A percentile compares a stretch with the other conserved stretches of the same genome.
Conservation (phyloP, 495 filamentous ascomycete genomes). For the Aspergillus affinis region DNA sequence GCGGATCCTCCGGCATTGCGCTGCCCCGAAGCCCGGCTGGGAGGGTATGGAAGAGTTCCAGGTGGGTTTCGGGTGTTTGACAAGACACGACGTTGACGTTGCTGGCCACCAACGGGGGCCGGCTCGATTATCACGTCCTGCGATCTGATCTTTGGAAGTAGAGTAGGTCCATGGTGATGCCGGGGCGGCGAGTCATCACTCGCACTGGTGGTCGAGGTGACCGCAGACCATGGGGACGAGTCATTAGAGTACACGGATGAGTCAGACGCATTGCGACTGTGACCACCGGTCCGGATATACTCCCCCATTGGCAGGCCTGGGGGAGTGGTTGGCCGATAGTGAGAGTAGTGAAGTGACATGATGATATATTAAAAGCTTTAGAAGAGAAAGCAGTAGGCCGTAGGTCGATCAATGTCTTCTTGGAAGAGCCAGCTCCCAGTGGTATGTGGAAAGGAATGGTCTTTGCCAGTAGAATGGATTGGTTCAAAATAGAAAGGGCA, state of each 20-base stretch:
- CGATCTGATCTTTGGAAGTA: constrained; percentile 83
- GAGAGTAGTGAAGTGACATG: constrained; percentile 49
- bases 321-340: constrained; percentile 50
- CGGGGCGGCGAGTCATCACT: constrained; percentile 67
- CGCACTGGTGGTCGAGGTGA: constrained; percentile 73
- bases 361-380: constrained; percentile 16
- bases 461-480: constrained; percentile 7
- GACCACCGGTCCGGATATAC: constrained; percentile 26
- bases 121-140: constrained; percentile 78
- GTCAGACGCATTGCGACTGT: constrained; percentile 46
- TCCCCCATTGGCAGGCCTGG: constrained; percentile 36
- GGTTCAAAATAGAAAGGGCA: constrained; percentile 6
- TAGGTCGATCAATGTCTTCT: not conserved
- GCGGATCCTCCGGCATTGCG: constrained; percentile 67
- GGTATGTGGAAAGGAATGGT: constrained; percentile 8
- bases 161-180: constrained; percentile 70
- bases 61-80: constrained; percentile 57
- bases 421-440: constrained; percentile 28
- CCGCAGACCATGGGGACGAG: constrained; percentile 76
- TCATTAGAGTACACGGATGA: constrained; percentile 60
- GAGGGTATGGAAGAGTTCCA: constrained; percentile 43
- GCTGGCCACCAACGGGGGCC: constrained; percentile 37
- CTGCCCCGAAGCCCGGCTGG: constrained; percentile 37
- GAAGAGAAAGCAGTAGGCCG: not conserved
- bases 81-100: constrained; percentile 53